Conservation (phyloP, 768 basidiomycete genomes). For the Termitomyces titanicus region DNA sequence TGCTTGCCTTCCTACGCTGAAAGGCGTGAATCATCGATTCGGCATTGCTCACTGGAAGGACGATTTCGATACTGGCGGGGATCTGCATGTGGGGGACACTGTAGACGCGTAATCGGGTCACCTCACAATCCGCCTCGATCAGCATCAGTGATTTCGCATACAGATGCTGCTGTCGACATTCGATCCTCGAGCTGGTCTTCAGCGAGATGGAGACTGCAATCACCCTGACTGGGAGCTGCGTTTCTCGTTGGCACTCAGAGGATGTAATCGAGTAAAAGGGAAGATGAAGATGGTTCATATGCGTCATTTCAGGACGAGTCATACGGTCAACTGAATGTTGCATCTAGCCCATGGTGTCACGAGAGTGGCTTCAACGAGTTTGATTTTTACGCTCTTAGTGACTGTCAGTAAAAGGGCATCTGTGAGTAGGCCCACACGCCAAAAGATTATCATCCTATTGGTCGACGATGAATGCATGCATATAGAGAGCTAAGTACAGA, state of each 20-base stretch:
- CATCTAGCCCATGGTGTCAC: not conserved
- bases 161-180: not conserved
- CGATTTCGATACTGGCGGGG: not conserved
- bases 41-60: constrained; percentile 65
- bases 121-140: not conserved
- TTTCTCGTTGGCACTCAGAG: not conserved
- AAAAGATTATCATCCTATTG: not conserved
- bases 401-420: not conserved
- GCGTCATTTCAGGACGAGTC: not conserved
- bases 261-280: not conserved
- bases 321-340: not conserved
- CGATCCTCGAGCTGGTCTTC: not conserved
- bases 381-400: not conserved
- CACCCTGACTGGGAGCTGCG: not conserved
- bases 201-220: too few species aligned
- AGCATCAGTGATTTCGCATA: not conserved
- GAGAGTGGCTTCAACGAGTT: not conserved
- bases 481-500: too few species aligned
- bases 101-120: constrained; percentile 32
- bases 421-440: not conserved
- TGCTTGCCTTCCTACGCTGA: constrained; percentile 73
- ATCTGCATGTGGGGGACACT: constrained; percentile 25
- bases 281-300: not conserved
- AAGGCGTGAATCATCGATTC: constrained; percentile 89
- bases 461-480: not conserved